phyloP scores from a whole-genome alignment of 345 rosid species.

The Rubroshorea leprosula region DNA sequence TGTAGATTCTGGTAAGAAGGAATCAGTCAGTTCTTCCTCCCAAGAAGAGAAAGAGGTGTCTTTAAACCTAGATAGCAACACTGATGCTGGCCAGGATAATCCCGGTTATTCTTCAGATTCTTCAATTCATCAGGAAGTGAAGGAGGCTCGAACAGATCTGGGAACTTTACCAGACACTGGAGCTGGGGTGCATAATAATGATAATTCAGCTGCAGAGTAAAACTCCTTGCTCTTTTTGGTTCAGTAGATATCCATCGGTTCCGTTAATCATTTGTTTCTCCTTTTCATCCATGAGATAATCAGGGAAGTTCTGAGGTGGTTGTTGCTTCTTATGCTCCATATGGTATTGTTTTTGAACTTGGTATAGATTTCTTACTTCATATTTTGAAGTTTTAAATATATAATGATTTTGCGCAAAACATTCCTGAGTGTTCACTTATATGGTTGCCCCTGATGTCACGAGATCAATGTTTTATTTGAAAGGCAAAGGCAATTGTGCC shows the following conservation, averaged over 20 bases:
- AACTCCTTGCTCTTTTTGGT: not conserved
- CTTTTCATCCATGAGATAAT: constrained; percentile 10
- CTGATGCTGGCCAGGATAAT: constrained; percentile 25
- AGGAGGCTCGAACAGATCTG: constrained; percentile 36
- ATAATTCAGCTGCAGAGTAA: constrained; percentile 49
- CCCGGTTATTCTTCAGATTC: constrained; percentile 27
- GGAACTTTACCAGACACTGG: constrained; percentile 43
- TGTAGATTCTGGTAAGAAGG: constrained; percentile 11
- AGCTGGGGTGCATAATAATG: constrained; percentile 24
- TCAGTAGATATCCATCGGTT: not conserved
- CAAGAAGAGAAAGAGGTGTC: constrained; percentile 22
- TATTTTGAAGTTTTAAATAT: not conserved
- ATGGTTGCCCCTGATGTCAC: not conserved
- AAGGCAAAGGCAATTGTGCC: no score
- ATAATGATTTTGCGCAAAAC: not conserved
- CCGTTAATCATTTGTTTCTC: constrained; percentile 4
- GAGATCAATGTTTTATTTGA: not conserved
- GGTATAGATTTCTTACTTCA: not conserved
- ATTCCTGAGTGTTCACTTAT: not conserved
- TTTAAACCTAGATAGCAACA: constrained; percentile 19
- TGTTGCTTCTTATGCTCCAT: not conserved
- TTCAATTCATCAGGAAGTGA: constrained; percentile 36
- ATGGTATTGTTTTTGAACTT: not conserved
- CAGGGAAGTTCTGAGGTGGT: not conserved
- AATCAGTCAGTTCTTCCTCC: constrained; percentile 16